phyloP scores from a whole-genome alignment of 768 basidiomycete species.

The Boletus pseudopeckii region DNA sequence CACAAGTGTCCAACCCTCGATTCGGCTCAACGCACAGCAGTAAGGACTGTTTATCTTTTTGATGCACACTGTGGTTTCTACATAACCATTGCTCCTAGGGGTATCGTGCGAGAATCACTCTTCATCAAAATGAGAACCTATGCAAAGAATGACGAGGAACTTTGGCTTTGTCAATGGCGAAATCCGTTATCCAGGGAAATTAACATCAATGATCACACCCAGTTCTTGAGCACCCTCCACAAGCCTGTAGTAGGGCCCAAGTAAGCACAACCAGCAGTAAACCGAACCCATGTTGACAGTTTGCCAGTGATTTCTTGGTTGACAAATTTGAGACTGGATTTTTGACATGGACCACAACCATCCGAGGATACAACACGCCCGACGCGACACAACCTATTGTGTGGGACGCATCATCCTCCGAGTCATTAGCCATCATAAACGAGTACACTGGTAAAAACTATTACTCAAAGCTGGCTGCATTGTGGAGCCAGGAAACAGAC shows the following conservation, averaged over 20 bases:
- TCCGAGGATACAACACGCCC: constrained; percentile 56
- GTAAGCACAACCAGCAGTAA: constrained; percentile 26
- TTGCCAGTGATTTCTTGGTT: constrained; percentile 47
- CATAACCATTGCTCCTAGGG: constrained; percentile 38
- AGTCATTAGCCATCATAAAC: constrained; percentile 50
- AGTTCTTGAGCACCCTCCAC: constrained; percentile 48
- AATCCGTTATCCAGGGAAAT: constrained; percentile 56
- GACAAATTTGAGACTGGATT: constrained; percentile 81
- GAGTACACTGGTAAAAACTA: constrained; percentile 49
- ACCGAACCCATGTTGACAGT: neutral
- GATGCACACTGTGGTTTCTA: neutral
- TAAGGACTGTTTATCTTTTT: constrained; percentile 26
- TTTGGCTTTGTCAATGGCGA: constrained; percentile 72
- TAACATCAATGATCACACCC: constrained; percentile 42
- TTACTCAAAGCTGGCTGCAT: constrained; percentile 53
- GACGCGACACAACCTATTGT: constrained; percentile 32
- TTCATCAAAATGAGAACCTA: constrained; percentile 77
- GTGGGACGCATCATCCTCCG: constrained; percentile 55
- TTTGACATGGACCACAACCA: constrained; percentile 61
- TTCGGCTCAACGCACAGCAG: constrained; percentile 64
- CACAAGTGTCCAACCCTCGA: constrained; percentile 68
- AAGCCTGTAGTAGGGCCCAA: constrained; percentile 35
- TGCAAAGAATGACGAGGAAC: constrained; percentile 55
- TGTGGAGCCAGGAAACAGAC: constrained; percentile 82
- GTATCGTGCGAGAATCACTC: constrained; percentile 59